Base-by-base conservation (phyloP, 2,329 filamentous ascomycete species). In the Phialemonium atrogriseum region DNA sequence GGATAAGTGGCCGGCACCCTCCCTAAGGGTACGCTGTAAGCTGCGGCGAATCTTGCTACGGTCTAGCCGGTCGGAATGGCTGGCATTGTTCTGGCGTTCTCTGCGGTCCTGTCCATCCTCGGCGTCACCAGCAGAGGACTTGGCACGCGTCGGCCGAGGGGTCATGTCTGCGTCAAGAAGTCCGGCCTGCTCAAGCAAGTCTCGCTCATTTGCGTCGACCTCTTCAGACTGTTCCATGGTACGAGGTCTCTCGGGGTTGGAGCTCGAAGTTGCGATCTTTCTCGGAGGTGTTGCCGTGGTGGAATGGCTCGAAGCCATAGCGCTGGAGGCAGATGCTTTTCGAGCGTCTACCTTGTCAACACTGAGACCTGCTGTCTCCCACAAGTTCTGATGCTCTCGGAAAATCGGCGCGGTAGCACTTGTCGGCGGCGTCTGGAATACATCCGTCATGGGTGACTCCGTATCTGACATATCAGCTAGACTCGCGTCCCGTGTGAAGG, bases 11-110 rank as follows among this genome's bases (percentile, higher is more conserved):
- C 65, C 80, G 46, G 66, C 82, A 60, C 81, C 73, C 47, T 96
- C 89, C 41, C 91, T 77, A 36, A 96, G 70, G 10, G 88, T 94
- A 35, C 87, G 83, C 47, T 95, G 89, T 10, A 96, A 63, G 52
- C 87, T 94, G 39, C 87, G 79, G 15, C 89, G 80, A 30, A 88
- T 78, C 51, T 80, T 86, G 35, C 68, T 78, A 41, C 66, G 69
- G 25, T 81, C 77, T 26, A 64, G 57, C 31, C 66, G 71, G 19
- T 70, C 66, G 23, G 51, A 38, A n/a, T 37, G 38, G 24, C 32
- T 33, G 32, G 37, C 30, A 32, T 40, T 46, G 10, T 37, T 35
- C 7, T 37, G 24, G 9, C 46, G 44, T 20, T 50, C 48, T 5
- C 46, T 46, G n/a, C 46, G 52, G 15, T 64, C 59, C 3, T 51